Percentiles rank a stretch among this genome's conserved stretches.
phyloP scores from a whole-genome alignment of 257 asterid species.

The Penstemon eatonii region DNA sequence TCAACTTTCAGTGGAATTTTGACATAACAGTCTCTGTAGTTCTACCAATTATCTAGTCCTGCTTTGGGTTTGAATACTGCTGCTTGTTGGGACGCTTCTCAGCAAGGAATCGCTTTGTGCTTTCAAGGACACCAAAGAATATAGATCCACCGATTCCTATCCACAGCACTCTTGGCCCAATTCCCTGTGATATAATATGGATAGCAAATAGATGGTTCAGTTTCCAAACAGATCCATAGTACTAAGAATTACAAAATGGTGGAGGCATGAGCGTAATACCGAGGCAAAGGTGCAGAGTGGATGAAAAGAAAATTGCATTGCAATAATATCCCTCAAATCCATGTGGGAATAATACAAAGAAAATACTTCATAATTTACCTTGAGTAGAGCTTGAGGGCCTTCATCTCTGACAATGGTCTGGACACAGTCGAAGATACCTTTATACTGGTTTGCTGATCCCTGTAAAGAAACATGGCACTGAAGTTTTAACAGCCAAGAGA shows the following conservation, averaged over 20 bases:
- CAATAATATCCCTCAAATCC: not conserved
- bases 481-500: conserved; percentile 17
- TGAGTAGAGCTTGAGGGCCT: conserved; percentile 76
- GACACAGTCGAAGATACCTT: conserved; percentile 75
- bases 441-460: conserved; percentile 88
- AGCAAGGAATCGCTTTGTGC: conserved; percentile 68
- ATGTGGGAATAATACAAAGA: not conserved
- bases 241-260: not conserved
- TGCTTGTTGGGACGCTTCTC: conserved; percentile 51
- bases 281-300: not conserved
- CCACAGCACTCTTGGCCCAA: conserved; percentile 97
- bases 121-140: conserved; percentile 91
- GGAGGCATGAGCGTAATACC: not conserved
- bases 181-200: conserved; percentile 49
- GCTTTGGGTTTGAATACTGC: conserved; percentile 30
- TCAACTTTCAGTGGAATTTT: not conserved
- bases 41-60: conserved; percentile 32
- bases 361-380: conserved; percentile 43
- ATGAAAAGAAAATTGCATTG: not conserved
- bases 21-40: not conserved
- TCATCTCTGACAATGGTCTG: conserved; percentile 83
- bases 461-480: conserved; percentile 37
- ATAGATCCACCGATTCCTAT: conserved; percentile 98
- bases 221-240: not conserved
- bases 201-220: conserved; percentile 9